These are phyloP conservation scores for Aspergillus heteromorphus DNA, from an alignment of 495 filamentous ascomycete species.

Conservation along the genomic window DNA sequence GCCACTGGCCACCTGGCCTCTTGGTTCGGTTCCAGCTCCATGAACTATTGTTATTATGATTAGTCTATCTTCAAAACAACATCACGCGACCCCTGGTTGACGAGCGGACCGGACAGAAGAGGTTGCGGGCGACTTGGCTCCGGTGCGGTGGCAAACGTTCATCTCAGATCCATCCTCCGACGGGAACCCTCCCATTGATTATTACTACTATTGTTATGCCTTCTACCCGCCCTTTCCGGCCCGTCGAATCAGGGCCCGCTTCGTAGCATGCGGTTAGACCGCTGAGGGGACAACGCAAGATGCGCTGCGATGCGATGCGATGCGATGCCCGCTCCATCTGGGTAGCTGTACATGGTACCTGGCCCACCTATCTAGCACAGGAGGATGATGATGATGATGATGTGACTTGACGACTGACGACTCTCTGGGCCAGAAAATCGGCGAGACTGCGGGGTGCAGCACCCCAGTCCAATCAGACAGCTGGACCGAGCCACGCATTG, in stretches of 20 bases:
- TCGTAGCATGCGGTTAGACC: background rate
- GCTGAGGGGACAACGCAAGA: background rate
- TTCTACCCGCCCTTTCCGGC: background rate
- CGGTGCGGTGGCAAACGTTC: constrained; percentile 3
- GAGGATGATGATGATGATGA: background rate
- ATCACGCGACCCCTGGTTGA: constrained; percentile 11
- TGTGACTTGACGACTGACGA: background rate
- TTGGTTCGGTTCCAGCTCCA: background rate
- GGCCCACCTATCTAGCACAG: background rate
- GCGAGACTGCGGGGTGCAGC: constrained; percentile 11
- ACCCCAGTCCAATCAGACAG: background rate
- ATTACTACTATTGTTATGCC: background rate
- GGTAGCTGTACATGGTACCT: background rate
- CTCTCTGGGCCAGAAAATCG: background rate
- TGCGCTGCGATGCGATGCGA: too few relatives aligned
- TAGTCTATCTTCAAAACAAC: background rate
- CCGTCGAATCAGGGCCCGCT: background rate
- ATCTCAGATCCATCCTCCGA: background rate
- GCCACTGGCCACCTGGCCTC: background rate
- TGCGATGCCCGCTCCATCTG: background rate
- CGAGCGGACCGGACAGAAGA: constrained; percentile 3
- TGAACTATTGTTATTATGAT: background rate
- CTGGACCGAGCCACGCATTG: constrained; percentile 4
- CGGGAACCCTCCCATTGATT: background rate
- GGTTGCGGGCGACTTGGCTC: constrained; percentile 3